Percentiles rank a stretch among this genome's conserved stretches.
Conservation (phyloP, 2,329 filamentous ascomycete species). For the Bipolaris oryzae region DNA sequence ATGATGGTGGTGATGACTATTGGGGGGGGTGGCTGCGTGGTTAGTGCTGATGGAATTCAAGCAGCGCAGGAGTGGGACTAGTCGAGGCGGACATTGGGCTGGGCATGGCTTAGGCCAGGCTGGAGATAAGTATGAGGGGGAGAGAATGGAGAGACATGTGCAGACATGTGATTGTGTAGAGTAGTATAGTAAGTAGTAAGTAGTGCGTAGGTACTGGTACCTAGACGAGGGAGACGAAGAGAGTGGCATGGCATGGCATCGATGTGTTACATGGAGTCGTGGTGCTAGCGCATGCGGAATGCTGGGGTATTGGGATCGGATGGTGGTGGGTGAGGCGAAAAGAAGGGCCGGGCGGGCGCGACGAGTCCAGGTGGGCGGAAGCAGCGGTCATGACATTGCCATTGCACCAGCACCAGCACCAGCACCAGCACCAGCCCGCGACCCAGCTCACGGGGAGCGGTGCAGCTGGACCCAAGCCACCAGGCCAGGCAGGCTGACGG, state of each 20-base stretch:
- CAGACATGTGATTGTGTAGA: not conserved
- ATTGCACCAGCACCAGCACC: too few relatives aligned
- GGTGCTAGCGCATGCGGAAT: not conserved
- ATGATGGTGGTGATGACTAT: too few relatives aligned
- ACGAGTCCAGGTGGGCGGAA: constrained; percentile 24
- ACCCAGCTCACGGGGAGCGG: constrained; percentile 8
- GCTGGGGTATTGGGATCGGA: constrained; percentile 16
- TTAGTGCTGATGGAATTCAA: too few relatives aligned
- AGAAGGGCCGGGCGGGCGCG: constrained; percentile 18
- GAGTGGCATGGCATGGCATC: constrained; percentile 21
- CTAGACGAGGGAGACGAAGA: too few relatives aligned
- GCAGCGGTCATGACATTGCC: constrained; percentile 8
- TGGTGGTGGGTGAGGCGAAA: constrained; percentile 10
- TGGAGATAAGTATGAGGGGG: too few relatives aligned
- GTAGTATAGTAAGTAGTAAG: too few relatives aligned
- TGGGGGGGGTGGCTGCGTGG: too few relatives aligned
- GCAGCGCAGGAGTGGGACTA: too few relatives aligned
- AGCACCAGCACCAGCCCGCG: constrained; percentile 4
- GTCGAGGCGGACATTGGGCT: too few relatives aligned
- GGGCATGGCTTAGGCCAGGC: too few relatives aligned
- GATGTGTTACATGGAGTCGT: constrained; percentile 20
- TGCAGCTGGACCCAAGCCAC: constrained; percentile 10
- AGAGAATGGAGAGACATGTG: too few relatives aligned
- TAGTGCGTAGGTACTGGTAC: too few relatives aligned
- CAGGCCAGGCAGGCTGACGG: not conserved